These are phyloP conservation scores for Xylaria castorea DNA, from an alignment of 495 filamentous ascomycete species.

Conservation along the genomic window DNA sequence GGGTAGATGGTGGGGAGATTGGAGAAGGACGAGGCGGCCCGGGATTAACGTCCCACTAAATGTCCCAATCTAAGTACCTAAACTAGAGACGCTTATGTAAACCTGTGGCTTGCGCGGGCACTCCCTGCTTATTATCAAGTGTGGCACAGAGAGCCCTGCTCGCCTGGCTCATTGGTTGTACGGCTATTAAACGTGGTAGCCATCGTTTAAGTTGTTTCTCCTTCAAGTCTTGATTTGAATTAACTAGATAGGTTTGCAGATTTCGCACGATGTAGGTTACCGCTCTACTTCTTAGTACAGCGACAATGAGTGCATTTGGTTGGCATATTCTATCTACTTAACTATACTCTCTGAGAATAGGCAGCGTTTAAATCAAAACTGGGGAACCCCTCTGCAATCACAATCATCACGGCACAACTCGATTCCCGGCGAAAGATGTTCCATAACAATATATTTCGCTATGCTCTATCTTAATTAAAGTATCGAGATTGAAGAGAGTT, in stretches of 20 bases:
- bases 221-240: not conserved
- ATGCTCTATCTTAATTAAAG: not conserved
- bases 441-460: too few relatives aligned
- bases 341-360: not conserved
- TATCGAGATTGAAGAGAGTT: not conserved
- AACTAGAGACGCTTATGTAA: not conserved
- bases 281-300: too few relatives aligned
- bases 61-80: too few relatives aligned
- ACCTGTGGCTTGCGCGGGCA: not conserved
- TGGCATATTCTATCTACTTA: not conserved
- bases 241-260: not conserved
- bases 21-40: not conserved
- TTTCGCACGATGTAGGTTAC: not conserved
- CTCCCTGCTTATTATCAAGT: not conserved
- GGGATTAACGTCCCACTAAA: slow-evolving; percentile 1
- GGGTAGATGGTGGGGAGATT: not conserved
- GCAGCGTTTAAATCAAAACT: too few relatives aligned
- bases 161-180: too few relatives aligned
- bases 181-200: too few relatives aligned
- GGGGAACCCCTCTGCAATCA: not conserved
- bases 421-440: not conserved
- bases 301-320: not conserved
- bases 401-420: too few relatives aligned
- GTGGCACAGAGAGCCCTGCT: not conserved
- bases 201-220: too few relatives aligned